Conservation (phyloP, 192 early-diverging fungal genomes). For the Coemansia guatemalensis region DNA sequence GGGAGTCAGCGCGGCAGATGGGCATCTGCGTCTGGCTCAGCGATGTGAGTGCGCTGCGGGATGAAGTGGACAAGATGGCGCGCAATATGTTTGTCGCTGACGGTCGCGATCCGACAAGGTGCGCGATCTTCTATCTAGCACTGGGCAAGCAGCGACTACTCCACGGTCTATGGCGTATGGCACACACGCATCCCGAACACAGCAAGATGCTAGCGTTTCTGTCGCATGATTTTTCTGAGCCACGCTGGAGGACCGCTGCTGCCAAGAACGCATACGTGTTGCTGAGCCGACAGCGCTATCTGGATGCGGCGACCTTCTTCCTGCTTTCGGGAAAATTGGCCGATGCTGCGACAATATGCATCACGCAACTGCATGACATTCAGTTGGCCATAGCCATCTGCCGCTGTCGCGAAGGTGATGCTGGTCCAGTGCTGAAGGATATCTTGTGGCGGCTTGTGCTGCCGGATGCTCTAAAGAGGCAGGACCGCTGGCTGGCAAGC, state of each 20-base stretch:
- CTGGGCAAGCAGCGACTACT: conserved; percentile 88
- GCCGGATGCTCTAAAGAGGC: conserved; percentile 34
- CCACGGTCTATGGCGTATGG: conserved; percentile 86
- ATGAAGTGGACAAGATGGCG: conserved; percentile 83
- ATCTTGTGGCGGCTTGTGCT: conserved; percentile 42
- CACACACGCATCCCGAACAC: conserved; percentile 80
- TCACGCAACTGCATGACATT: conserved; percentile 87
- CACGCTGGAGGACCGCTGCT: conserved; percentile 90
- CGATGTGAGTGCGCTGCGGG: conserved; percentile 65
- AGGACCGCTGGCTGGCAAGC: conserved; percentile 50
- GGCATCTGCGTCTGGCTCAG: conserved; percentile 88
- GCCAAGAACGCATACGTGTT: conserved; percentile 99
- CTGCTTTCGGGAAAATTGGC: conserved; percentile 81
- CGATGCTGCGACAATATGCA: conserved; percentile 91
- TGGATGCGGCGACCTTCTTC: conserved; percentile 95
- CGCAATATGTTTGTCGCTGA: conserved; percentile 77
- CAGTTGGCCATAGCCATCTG: conserved; percentile 93
- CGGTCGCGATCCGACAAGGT: conserved; percentile 82
- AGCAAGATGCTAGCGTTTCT: conserved; percentile 88
- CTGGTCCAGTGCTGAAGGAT: conserved; percentile 44
- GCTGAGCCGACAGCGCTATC: conserved; percentile 89
- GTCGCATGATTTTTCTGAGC: conserved; percentile 86
- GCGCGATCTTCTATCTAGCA: conserved; percentile 87
- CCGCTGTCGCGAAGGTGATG: conserved; percentile 85
- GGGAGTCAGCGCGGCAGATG: conserved; percentile 77